Base-by-base conservation (phyloP, 1,284 basidiomycete genomes). In the Tylopilus orsonianus region DNA sequence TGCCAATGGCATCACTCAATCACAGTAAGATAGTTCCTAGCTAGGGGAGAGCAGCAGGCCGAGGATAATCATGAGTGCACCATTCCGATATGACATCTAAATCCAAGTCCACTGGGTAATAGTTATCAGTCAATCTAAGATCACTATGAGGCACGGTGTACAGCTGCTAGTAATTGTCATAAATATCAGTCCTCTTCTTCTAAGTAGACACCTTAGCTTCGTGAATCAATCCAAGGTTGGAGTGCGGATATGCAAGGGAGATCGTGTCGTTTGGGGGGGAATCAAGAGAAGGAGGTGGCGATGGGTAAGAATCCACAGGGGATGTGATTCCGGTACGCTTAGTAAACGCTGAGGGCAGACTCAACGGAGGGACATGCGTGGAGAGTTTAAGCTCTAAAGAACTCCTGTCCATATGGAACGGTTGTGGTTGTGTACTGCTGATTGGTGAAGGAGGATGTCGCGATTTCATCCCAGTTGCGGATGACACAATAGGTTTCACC, bases 211-310 rank as follows among this genome's bases (percentile, higher is more conserved):
- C 50, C 8, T 53, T 56, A 29, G 50, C 49, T 48, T 55, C 56
- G 18, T 44, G 48, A n/a, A 47, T 23, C n/a, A 48, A 40, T 41
- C 50, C 51, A n/a, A 36, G 36, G 27, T 48, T 46, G 2, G 48
- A 27, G 13, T 44, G 41, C 3, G 50, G 29, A 35, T 53, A 53
- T 39, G 41, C 20, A 44, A 70, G 52, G 13, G 43, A 36, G 9
- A 43, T 33, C 8, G 40, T 52, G 20, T 58, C 52, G 8, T 50
- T 53, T 19, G 80, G 78, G 2, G 87, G 87, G 13, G 85, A 88
- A 68, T 87, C 86, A 43, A 81, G 61, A 13, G 87, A 90, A 9
- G 78, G 75, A 35, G 88, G 88, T 0, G 87, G 87, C 0, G 87
- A 89, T 7, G 87, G 87, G 62, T 90, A 90, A 32, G 83, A 77